These are phyloP conservation scores for Hypoxylon intermedium DNA, from an alignment of 495 filamentous ascomycete genomes.

Conservation along the genomic window DNA sequence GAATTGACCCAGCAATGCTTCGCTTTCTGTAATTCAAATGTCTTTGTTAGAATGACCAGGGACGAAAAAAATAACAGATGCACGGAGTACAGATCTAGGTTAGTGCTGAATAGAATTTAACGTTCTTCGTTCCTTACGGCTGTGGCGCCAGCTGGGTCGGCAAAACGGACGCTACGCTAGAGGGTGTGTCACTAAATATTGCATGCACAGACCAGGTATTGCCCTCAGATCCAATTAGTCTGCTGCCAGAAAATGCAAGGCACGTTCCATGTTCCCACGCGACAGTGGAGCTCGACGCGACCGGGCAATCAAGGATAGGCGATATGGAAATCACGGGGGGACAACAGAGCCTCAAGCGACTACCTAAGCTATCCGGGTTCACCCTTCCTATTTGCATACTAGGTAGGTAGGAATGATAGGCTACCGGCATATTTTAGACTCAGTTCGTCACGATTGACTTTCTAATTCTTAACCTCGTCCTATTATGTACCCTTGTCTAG, in stretches of 20 bases:
- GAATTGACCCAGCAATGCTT: no score
- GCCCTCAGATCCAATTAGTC: constrained; percentile 15
- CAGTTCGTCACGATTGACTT: no score
- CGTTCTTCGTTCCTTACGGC: constrained; percentile 23
- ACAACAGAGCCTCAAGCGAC: neutral
- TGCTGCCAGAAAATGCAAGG: constrained; percentile 25
- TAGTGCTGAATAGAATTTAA: neutral
- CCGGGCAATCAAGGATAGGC: constrained; percentile 21
- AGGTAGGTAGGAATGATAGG: no score
- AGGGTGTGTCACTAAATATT: constrained; percentile 22
- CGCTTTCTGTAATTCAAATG: neutral
- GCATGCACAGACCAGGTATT: constrained; percentile 22
- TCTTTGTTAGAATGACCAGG: neutral
- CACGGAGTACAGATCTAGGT: neutral
- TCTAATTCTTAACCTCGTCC: no score
- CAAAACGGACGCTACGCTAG: constrained; percentile 7
- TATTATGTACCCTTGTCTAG: no score
- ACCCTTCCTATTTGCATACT: neutral
- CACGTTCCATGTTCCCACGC: constrained; percentile 35
- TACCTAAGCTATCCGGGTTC: neutral
- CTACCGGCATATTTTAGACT: no score
- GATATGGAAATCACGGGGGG: constrained; percentile 2
- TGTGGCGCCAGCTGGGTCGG: constrained; percentile 11
- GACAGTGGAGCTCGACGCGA: constrained; percentile 32
- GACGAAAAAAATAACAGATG: no score